phyloP scores from a whole-genome alignment of 345 rosid species.

The Reutealis trisperma region DNA sequence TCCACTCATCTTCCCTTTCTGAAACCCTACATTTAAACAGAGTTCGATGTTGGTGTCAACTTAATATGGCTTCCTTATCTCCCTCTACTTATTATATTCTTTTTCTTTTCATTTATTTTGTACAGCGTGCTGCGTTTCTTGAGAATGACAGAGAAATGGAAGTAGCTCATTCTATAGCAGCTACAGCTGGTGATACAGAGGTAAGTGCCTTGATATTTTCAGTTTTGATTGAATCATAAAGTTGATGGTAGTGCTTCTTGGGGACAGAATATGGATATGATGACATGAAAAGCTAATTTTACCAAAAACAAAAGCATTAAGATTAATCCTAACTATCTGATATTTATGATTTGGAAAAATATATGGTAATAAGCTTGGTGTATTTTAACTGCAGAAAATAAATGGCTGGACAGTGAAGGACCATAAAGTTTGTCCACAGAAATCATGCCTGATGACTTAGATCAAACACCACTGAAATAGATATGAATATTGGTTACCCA shows the following conservation, averaged over 20 bases:
- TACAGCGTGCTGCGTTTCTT: constrained; percentile 74
- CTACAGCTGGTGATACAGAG: constrained; percentile 79
- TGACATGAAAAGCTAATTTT: neutral
- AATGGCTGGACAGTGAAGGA: neutral
- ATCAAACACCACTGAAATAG: neutral
- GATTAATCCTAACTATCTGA: neutral
- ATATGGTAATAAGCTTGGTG: neutral
- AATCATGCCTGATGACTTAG: neutral
- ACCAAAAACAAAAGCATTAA: neutral
- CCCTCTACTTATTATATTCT: neutral
- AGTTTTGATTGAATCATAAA: constrained; percentile 1
- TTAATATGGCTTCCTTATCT: neutral
- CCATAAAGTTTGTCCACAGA: neutral
- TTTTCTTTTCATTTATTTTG: constrained; percentile 13
- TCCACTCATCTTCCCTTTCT: neutral
- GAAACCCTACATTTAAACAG: neutral
- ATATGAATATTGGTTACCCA: neutral
- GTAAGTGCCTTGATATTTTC: constrained; percentile 29
- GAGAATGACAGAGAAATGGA: constrained; percentile 84
- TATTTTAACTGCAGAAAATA: neutral
- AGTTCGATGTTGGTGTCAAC: neutral
- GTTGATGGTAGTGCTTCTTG: neutral
- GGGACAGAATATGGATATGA: neutral
- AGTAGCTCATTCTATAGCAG: constrained; percentile 89
- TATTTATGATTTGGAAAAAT: neutral